Base-by-base conservation (phyloP, 2,329 filamentous ascomycete genomes). In the Epichloe gansuensis region DNA sequence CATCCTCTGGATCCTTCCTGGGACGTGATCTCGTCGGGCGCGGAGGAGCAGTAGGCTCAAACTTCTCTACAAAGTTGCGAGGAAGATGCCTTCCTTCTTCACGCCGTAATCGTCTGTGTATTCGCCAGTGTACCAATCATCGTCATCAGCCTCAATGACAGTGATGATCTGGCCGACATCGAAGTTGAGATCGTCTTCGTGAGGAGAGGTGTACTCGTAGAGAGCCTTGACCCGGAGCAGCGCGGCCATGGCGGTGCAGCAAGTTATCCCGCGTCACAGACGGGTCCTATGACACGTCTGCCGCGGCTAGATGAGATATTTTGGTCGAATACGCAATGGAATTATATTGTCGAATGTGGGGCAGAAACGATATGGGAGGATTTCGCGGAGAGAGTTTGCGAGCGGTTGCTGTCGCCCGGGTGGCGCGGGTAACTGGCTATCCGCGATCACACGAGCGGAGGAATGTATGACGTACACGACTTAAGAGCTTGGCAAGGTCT, bases 41-140 rank as follows among this genome's bases (percentile, higher is more conserved):
- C 55, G 91, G 89, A 55, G 93, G 93, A 57, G 91, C 86, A 53
- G 83, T 86, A 39, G 93, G 93, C 68, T 97, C 91, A 70, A 89
- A 94, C 71, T 85, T 89, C 70, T 98, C 93, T 64, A 98, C 93
- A 66, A 98, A 98, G 72, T 97, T 98, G 67, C 86, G 85, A 50
- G 90, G 69, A 96, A 97, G 62, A 96, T 86, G 60, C 91, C 91
- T 64, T 91, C 83, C 65, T 83, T 80, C 69, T 85, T 89, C 57
- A 69, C 71, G 53, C 93, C 93, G 50, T 76, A 70, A 55, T 82
- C 81, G 69, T 94, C 88, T 58, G 83, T 73, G 67, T 95, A 96
- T 69, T 93, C 86, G 60, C 93, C 91, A 57, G 80, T 81, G 67
- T 93, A 95, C 93, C 91, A 97, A 67, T 97, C 94, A 58, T 78